Base-by-base conservation (phyloP, 805 yeast species). In the Priceomyces medius region DNA sequence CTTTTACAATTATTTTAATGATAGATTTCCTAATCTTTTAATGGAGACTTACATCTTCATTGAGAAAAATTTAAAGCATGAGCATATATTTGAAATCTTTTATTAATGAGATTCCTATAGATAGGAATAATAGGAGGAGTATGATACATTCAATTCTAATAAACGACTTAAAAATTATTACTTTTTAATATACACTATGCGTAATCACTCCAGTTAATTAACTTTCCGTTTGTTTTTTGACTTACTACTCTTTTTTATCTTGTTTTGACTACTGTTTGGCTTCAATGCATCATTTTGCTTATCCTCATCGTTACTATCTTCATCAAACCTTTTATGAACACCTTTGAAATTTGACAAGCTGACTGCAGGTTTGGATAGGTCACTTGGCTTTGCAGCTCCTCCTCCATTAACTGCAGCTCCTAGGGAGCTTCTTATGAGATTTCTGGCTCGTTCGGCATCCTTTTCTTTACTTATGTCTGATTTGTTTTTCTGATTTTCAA, bases 11-110 rank as follows among this genome's bases (percentile, higher is more conserved):
- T 93, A 86, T 59, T 93, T 88, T 63, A 79, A 80, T 34, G 55
- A 60, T 20, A 76, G 80, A 55, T 93, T 91, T 57, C 99, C 99
- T 1, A 71, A 74, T 40, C 61, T 93, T 51, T 63, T 93, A 53
- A 78, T 91, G 81, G 83, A 79, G 51, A 77, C 85, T 7, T 89
- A 88, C 63, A 68, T 69, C 39, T 71, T 86, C 48, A 81, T 85
- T 20, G 70, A 70, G 42, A 68, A 70, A 38, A 71, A 81, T 45
- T 60, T 88, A 48, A 65, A 63, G n/a, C 73, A 78, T 18, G 96
- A 89, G 51, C 85, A 79, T 42, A 73, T 76, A 18, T 74, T 87
- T 45, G 50, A 51, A 31, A 71, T 65, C 32, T 70, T 59, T 48
- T 67, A 56, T 43, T 63, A 51, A 50, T 36, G 40, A n/a, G n/a